Conservation (phyloP, 768 basidiomycete genomes). For the Ramaria rubella region DNA sequence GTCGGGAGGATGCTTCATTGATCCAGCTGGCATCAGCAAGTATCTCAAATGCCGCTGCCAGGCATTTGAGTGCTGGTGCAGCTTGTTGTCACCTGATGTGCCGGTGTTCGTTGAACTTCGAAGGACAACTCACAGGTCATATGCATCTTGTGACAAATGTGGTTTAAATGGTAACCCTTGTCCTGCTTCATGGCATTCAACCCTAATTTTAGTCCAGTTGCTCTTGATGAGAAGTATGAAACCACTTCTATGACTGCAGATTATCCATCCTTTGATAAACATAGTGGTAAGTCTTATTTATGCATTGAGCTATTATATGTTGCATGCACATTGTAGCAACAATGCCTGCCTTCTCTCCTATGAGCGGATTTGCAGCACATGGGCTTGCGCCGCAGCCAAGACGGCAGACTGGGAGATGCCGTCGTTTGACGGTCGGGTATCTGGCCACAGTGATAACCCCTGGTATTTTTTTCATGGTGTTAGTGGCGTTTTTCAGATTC, state of each 20-base stretch:
- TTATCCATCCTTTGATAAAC: background rate
- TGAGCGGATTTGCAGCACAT: too few species aligned
- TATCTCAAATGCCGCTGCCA: background rate
- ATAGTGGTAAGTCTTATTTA: background rate
- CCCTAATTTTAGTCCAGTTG: background rate
- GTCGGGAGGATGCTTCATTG: background rate
- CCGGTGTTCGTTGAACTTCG: background rate
- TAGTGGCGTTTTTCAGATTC: too few species aligned
- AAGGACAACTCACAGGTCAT: background rate
- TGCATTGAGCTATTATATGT: too few species aligned
- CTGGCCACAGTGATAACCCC: too few species aligned
- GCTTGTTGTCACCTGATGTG: background rate
- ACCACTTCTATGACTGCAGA: background rate
- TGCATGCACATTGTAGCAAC: too few species aligned
- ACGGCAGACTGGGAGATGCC: too few species aligned
- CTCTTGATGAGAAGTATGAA: background rate
- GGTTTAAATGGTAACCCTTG: background rate
- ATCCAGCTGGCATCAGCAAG: background rate
- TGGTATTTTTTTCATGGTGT: too few species aligned
- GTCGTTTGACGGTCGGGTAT: too few species aligned
- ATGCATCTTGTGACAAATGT: background rate
- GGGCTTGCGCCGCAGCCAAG: too few species aligned
- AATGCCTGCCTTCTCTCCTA: too few species aligned
- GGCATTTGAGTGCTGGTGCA: background rate
- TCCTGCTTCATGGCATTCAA: background rate